These are phyloP conservation scores for Hymenoscyphus occultus DNA, from an alignment of 2,329 filamentous ascomycete species.

Conservation along the genomic window DNA sequence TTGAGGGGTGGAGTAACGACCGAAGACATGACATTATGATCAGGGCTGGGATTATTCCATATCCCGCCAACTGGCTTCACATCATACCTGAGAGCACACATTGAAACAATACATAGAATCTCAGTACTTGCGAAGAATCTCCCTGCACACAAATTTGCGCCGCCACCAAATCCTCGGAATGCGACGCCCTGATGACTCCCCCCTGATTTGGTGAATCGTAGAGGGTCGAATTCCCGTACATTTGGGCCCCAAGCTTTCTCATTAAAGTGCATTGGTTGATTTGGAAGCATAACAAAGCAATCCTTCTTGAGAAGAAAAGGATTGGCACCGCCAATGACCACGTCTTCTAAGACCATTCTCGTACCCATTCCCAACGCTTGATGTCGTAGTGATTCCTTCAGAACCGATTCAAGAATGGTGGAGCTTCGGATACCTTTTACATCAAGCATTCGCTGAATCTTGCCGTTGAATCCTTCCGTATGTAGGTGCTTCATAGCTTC, in stretches of 20 bases:
- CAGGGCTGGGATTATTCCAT: neutral
- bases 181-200: neutral
- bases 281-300: constrained; percentile 5
- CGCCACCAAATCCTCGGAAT: neutral
- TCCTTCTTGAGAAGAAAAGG: constrained; percentile 3
- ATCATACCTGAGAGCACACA: neutral
- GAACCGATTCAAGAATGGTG: constrained; percentile 1
- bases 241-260: neutral
- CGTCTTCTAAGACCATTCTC: constrained; percentile 3
- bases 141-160: neutral
- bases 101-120: neutral
- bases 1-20: too few species aligned
- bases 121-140: neutral
- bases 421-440: neutral
- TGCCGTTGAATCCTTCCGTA: neutral
- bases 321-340: neutral
- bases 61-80: neutral
- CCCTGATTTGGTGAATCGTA: neutral
- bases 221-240: constrained; percentile 3
- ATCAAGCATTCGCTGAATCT: neutral
- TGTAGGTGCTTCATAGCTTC: neutral
- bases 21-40: too few species aligned
- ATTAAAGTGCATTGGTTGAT: constrained; percentile 2
- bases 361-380: neutral
- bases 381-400: neutral